Percentiles rank a stretch among this genome's conserved stretches.
phyloP scores from a whole-genome alignment of 352 stramenopile species.

The Sclerospora graminicola region DNA sequence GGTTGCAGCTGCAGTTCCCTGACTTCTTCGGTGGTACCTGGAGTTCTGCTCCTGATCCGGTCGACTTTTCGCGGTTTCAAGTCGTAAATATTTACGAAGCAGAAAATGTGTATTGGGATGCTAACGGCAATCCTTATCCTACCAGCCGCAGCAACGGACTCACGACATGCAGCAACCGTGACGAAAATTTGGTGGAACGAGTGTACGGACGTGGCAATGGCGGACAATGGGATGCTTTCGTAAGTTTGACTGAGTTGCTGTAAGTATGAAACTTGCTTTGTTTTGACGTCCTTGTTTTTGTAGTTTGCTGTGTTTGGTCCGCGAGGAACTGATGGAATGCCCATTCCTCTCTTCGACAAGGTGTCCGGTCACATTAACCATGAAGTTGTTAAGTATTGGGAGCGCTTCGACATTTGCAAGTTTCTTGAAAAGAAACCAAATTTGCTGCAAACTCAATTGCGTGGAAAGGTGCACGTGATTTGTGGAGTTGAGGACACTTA shows the following conservation, averaged over 20 bases:
- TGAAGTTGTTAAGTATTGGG: constrained; percentile 47
- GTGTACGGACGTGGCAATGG: constrained; percentile 57
- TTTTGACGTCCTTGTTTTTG: constrained; percentile 5
- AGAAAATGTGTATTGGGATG: constrained; percentile 67
- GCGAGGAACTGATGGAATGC: constrained; percentile 36
- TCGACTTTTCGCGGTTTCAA: constrained; percentile 65
- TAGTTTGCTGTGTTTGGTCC: constrained; percentile 60
- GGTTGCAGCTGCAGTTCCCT: constrained; percentile 64
- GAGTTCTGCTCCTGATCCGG: constrained; percentile 60
- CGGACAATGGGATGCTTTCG: constrained; percentile 69
- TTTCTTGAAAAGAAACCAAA: constrained; percentile 25
- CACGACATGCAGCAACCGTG: constrained; percentile 45
- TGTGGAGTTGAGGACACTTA: constrained; percentile 68
- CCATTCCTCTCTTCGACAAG: constrained; percentile 63
- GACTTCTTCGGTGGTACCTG: constrained; percentile 66
- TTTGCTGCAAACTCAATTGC: constrained; percentile 33
- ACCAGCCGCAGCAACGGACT: constrained; percentile 44
- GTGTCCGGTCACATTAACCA: constrained; percentile 53
- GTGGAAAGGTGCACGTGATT: constrained; percentile 61
- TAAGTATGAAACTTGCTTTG: background rate
- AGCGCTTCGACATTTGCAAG: constrained; percentile 56
- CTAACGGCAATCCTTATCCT: constrained; percentile 38
- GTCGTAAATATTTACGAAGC: constrained; percentile 60
- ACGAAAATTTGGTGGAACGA: constrained; percentile 64
- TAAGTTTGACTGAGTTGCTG: constrained; percentile 24